Evolutionary conservation across 139 green algal species (phyloP).

Genomic region (Pseudopediastrum boryanum): DNA sequence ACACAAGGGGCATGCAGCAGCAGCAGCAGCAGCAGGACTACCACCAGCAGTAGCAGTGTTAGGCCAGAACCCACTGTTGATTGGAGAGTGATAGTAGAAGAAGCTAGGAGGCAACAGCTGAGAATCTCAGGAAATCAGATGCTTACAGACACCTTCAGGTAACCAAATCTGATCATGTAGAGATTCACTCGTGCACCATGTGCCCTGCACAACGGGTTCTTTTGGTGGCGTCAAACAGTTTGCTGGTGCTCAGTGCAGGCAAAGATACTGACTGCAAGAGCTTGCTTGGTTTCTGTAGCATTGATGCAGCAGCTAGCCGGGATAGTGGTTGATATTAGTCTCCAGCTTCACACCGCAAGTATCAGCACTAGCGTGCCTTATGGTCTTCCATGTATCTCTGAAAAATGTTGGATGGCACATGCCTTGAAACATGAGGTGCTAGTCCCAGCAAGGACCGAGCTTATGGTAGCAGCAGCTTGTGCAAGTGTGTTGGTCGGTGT

Average conservation of each 20-base stretch:
- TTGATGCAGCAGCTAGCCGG: background rate
- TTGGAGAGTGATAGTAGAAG: conserved; percentile 61
- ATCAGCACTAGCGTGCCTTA: no score
- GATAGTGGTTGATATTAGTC: background rate
- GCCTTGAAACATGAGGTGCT: no score
- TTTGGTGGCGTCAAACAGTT: background rate
- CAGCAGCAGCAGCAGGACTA: background rate
- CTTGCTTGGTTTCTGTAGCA: background rate
- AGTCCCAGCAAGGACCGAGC: no score
- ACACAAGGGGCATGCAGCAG: background rate
- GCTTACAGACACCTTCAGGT: conserved; percentile 74
- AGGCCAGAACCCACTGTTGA: conserved; percentile 43
- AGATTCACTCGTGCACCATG: no score
- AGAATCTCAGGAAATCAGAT: conserved; percentile 40
- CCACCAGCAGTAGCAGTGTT: background rate
- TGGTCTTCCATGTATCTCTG: no score
- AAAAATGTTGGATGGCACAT: no score
- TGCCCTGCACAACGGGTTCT: background rate
- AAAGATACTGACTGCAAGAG: background rate
- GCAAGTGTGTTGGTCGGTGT: no score
- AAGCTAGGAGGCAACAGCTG: background rate
- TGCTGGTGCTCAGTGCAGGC: background rate
- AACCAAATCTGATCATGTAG: background rate
- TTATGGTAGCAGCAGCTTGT: no score
- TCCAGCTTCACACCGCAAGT: background rate